These are phyloP conservation scores for Venturia nashicola DNA, from an alignment of 2,329 filamentous ascomycete species.

Conservation along the genomic window DNA sequence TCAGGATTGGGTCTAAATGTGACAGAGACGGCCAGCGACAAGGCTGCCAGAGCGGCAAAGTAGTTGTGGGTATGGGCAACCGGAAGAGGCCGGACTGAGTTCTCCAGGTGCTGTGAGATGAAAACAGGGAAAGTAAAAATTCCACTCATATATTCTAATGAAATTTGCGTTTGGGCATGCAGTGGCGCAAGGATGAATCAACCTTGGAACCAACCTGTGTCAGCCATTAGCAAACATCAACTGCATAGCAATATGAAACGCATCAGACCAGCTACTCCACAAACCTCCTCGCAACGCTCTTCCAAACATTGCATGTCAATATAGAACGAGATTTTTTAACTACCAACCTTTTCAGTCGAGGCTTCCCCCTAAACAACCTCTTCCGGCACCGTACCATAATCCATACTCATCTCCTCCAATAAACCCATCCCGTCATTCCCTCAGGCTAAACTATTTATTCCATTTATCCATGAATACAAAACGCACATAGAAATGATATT, in stretches of 20 bases:
- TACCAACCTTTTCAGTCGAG: too few species aligned
- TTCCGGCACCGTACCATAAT: too few species aligned
- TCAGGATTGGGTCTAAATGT: slow-evolving; percentile 89
- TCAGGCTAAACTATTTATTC: too few species aligned
- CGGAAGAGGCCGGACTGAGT: background rate
- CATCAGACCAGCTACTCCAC: too few species aligned
- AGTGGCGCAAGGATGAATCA: background rate
- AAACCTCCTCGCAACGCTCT: too few species aligned
- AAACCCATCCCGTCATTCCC: too few species aligned
- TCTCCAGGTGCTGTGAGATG: background rate
- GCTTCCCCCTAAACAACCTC: too few species aligned
- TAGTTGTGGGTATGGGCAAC: background rate
- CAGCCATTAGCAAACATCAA: background rate
- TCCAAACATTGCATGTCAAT: too few species aligned
- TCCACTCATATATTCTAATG: slow-evolving; percentile 7
- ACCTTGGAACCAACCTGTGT: background rate
- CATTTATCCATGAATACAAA: too few species aligned
- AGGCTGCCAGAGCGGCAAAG: slow-evolving; percentile 17
- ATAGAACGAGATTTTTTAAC: too few species aligned
- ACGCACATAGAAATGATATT: too few species aligned
- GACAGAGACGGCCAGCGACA: slow-evolving; percentile 29
- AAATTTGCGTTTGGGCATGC: background rate
- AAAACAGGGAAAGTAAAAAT: slow-evolving; percentile 1
- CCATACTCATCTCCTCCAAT: too few species aligned
- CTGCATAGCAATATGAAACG: background rate